Evolutionary conservation across 2,329 filamentous ascomycete genomes (phyloP), one percentile per base, ranked within the genome.

Genomic region (Colletotrichum coccodes): DNA sequence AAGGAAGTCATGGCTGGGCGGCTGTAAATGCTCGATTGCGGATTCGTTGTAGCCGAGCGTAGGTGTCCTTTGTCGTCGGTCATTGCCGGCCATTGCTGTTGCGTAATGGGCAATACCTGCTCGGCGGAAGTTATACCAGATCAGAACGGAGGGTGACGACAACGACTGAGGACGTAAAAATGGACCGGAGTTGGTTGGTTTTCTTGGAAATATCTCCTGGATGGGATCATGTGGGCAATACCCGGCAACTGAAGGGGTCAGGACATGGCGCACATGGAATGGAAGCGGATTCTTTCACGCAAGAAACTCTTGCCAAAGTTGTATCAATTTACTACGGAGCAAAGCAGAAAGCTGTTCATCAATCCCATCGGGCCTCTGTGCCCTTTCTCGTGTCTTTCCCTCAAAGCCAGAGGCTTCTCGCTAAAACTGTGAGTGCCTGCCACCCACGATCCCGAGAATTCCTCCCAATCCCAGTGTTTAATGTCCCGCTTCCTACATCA

Each of bases 1-100:
- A 89, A 89, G 76, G 87, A 89, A 73, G 77, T 90, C 56, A 79
- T 84, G 36, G 71, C 72, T 26, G 84, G 83, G 2, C 76, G 79
- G 26, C 72, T 87, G 32, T 86, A 46, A 53, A 57, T 36, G 32
- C 32, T 36, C 12, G 4, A 9, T 30, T 8, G 11, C 7, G n/a
- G 46, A 50, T 30, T 18, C 7, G 21, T 12, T n/a, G 36, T 11
- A 32, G 30, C 28, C 30, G 16, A 30, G 4, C 32, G 36, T 21
- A 34, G 34, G 28, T 40, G 36, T 42, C 5, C 8, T 7, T 23
- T 32, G 12, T 56, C 16, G n/a, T 56, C 28, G 53, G 53, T 16
- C 11, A 30, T n/a, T 12, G 16, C 30, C 11, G 6, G 50, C n/a
- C n/a, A 21, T 26, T 2, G 11, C 4, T 21, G 21, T 53, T 36